Conservation (phyloP, 805 yeast species). For the Wickerhamomyces bovis region DNA sequence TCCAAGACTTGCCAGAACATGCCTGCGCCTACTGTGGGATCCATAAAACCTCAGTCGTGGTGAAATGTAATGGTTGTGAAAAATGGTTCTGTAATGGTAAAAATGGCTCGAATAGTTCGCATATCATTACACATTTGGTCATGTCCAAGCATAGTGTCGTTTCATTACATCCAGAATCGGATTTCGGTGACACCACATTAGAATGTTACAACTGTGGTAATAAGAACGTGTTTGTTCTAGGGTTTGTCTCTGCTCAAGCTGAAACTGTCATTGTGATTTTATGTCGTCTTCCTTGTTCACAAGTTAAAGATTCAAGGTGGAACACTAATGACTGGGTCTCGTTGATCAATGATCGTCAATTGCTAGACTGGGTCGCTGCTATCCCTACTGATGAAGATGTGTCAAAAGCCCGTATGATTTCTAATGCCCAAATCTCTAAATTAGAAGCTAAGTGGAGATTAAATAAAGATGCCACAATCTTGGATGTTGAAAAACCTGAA, state of each 20-base stretch:
- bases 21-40: conserved; percentile 73
- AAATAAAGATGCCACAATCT: conserved; percentile 64
- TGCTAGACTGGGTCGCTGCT: conserved; percentile 77
- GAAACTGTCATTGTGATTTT: conserved; percentile 82
- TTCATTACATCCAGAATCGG: conserved; percentile 70
- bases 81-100: conserved; percentile 89
- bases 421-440: conserved; percentile 58
- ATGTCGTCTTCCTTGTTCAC: conserved; percentile 87
- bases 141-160: conserved; percentile 72
- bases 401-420: conserved; percentile 47
- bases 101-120: conserved; percentile 56
- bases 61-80: conserved; percentile 68
- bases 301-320: conserved; percentile 71
- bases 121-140: conserved; percentile 81
- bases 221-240: conserved; percentile 71
- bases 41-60: conserved; percentile 55
- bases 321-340: conserved; percentile 86
- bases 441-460: conserved; percentile 80
- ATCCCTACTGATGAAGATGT: conserved; percentile 61
- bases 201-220: conserved; percentile 92
- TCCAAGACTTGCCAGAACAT: conserved; percentile 27
- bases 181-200: conserved; percentile 77
- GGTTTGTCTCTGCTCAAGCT: conserved; percentile 81
- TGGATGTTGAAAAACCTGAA: conserved; percentile 50
- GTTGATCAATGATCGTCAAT: conserved; percentile 69